A percentile compares a stretch with the other conserved stretches of the same genome.
phyloP scores from a whole-genome alignment of 257 asterid species.

The Nicotiana noctiflora region DNA sequence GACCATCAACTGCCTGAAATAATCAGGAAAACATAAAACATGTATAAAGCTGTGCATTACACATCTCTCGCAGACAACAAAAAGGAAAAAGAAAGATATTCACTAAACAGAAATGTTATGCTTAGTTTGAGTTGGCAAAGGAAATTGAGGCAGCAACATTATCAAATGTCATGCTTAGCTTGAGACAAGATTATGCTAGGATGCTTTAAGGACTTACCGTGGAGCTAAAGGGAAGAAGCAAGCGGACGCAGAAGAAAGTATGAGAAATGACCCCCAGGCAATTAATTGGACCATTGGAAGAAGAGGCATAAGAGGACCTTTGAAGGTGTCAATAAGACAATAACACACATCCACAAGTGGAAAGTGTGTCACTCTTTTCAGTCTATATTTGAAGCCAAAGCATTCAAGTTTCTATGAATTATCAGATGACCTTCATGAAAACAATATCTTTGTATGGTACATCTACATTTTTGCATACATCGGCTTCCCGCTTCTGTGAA shows the following conservation, averaged over 20 bases:
- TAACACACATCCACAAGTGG: neutral
- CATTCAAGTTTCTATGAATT: neutral
- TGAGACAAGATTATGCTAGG: neutral
- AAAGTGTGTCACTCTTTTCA: neutral
- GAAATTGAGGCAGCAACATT: neutral
- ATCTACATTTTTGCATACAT: neutral
- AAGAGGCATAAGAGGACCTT: neutral
- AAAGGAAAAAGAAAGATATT: neutral
- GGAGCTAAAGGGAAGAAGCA: neutral
- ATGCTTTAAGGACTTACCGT: neutral
- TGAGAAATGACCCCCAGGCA: neutral
- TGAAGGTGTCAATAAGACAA: neutral
- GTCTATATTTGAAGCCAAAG: neutral
- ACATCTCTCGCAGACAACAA: neutral
- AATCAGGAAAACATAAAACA: neutral
- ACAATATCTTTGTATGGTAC: neutral
- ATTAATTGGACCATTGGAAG: neutral
- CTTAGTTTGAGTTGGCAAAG: neutral
- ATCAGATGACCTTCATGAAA: neutral
- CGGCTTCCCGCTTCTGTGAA: neutral
- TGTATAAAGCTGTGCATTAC: slow-evolving; percentile 1
- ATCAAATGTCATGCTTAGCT: neutral
- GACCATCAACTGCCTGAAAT: slow-evolving; percentile 83
- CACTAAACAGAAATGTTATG: neutral
- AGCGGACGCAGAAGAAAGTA: neutral